phyloP scores from a whole-genome alignment of 805 yeast genomes.

The Vanderwaltozyma verrucispora region DNA sequence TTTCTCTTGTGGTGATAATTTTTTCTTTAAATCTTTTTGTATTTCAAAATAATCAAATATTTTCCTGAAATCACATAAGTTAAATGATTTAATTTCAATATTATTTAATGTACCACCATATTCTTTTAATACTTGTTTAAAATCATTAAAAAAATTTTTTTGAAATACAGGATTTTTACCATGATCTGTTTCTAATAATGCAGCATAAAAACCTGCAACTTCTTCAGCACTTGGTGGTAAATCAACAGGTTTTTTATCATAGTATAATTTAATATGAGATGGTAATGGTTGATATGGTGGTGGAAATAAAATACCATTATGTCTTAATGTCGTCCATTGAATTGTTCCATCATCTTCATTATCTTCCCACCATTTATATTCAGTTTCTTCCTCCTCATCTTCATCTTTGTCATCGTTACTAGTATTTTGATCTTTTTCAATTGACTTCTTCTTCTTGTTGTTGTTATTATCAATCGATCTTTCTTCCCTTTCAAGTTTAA shows the following conservation, averaged over 20 bases:
- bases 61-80: conserved; percentile 64
- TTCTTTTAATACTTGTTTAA: conserved; percentile 55
- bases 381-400: conserved; percentile 39
- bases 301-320: conserved; percentile 87
- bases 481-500: conserved; percentile 3
- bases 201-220: conserved; percentile 92
- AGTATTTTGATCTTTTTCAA: conserved; percentile 8
- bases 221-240: conserved; percentile 84
- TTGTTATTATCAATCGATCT: too few relatives aligned
- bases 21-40: conserved; percentile 62
- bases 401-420: conserved; percentile 16
- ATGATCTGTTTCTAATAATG: conserved; percentile 80
- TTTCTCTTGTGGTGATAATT: conserved; percentile 62
- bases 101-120: conserved; percentile 47
- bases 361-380: conserved; percentile 79
- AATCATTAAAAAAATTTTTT: conserved; percentile 78
- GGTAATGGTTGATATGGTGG: conserved; percentile 88
- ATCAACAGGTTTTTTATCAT: conserved; percentile 65
- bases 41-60: conserved; percentile 65
- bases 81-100: conserved; percentile 44
- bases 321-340: conserved; percentile 82
- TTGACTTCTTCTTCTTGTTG: conserved; percentile 2
- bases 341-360: conserved; percentile 57
- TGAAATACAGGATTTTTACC: conserved; percentile 80
- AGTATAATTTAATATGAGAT: conserved; percentile 56